These are phyloP conservation scores for Eremothecium coryli DNA, from an alignment of 1,139 yeast genomes.

Conservation along the genomic window DNA sequence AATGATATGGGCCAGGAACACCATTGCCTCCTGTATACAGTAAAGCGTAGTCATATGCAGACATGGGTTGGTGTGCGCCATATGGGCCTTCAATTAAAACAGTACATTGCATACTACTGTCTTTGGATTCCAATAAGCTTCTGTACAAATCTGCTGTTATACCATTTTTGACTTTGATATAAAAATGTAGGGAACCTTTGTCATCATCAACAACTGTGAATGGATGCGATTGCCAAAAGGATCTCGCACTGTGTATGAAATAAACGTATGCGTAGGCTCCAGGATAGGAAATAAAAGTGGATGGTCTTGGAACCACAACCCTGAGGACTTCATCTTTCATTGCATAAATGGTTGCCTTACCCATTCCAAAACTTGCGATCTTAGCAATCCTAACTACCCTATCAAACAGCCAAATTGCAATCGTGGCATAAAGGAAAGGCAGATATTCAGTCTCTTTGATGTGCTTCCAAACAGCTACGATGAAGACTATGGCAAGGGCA, in stretches of 20 bases:
- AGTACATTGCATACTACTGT: constrained; percentile 19
- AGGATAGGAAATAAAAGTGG: constrained; percentile 39
- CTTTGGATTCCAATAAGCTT: constrained; percentile 15
- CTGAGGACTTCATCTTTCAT: constrained; percentile 39
- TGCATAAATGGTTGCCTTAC: constrained; percentile 40
- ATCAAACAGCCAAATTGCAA: constrained; percentile 58
- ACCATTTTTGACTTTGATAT: constrained; percentile 40
- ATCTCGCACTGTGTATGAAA: constrained; percentile 36
- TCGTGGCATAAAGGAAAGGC: constrained; percentile 40
- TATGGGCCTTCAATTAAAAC: constrained; percentile 54
- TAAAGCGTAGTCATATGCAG: constrained; percentile 43
- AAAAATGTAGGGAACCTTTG: constrained; percentile 32
- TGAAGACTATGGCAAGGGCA: constrained; percentile 43
- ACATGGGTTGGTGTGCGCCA: constrained; percentile 44
- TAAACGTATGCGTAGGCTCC: constrained; percentile 55
- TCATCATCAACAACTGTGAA: constrained; percentile 43
- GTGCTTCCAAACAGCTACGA: constrained; percentile 55
- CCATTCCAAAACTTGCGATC: constrained; percentile 40
- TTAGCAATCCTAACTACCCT: constrained; percentile 44
- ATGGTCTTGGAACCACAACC: constrained; percentile 12
- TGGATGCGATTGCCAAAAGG: constrained; percentile 62
- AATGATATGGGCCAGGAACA: constrained; percentile 46
- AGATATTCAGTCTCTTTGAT: constrained; percentile 35
- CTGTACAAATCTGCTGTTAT: constrained; percentile 33
- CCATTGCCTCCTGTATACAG: constrained; percentile 67